Evolutionary conservation across 768 basidiomycete species (phyloP), one percentile per base, ranked within the genome.

Genomic region (Holtermanniella nyarrowii): DNA sequence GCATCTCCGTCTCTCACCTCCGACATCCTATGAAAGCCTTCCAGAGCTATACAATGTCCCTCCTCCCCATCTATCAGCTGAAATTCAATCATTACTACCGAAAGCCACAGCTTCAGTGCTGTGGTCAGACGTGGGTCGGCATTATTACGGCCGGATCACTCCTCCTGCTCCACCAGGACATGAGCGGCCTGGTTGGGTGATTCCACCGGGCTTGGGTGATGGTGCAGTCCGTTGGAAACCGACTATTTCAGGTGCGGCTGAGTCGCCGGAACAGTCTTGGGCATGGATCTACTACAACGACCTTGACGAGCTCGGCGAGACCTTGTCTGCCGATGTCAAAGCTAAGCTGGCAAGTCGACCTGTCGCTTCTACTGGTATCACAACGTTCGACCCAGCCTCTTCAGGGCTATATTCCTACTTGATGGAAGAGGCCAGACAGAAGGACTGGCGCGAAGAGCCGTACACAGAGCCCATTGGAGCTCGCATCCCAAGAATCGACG

Each of bases 41-140:
- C 57, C 61, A 14, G 5, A 40, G n/a, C 14, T 16, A 18, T 61
- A 56, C 54, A 58, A 57, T n/a, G 11, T 10, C 13, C 48, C 54
- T 7, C 59, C 59, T 1, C 46, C 52, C 10, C 7, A 31, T n/a
- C 49, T 46, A 46, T 23, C 46, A 25, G 37, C 11, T 48, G 40
- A 5, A 20, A 2, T 27, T 14, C 31, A 26, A 10, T 22, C 22
- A 1, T 20, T 23, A 22, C 3, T 63, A 7, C 62, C 59, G 0
- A 31, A 26, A 23, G 61, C 52, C 0, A 51, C 54, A 21, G 55
- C 45, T 4, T 62, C 62, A 3, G 52, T 66, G 26, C 56, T 66
- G 3, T 61, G 54, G 55, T 54, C 51, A 4, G 64, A 63, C 25
- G 59, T 66, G 18, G 64, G 64, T 0, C 48, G 50, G 3, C 50